A percentile compares a stretch with the other conserved stretches of the same genome.
Conservation (phyloP, 495 filamentous ascomycete genomes). For the Cryomyces minteri region DNA sequence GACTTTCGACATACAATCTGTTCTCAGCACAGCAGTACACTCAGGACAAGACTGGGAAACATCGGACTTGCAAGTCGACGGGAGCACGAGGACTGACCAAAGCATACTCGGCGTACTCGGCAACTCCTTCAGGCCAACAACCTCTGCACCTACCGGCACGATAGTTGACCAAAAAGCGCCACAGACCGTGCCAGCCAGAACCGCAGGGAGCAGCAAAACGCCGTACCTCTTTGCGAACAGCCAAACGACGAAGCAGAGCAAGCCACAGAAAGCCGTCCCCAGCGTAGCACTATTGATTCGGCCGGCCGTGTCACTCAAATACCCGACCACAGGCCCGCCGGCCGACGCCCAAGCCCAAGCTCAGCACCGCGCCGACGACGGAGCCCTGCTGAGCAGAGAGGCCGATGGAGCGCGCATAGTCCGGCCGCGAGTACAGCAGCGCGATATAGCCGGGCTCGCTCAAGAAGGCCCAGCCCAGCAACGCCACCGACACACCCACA, state of each 20-base stretch:
- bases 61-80: conserved; percentile 31
- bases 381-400: conserved; percentile 47
- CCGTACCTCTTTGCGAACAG: conserved; percentile 44
- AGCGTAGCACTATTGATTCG: conserved; percentile 42
- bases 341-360: conserved; percentile 42
- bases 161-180: conserved; percentile 60
- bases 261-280: conserved; percentile 37
- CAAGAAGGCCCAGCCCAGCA: conserved; percentile 52
- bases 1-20: background rate
- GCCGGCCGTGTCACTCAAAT: conserved; percentile 45
- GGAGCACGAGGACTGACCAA: conserved; percentile 59
- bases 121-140: conserved; percentile 53
- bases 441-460: conserved; percentile 55
- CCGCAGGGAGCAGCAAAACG: conserved; percentile 48
- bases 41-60: background rate
- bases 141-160: conserved; percentile 57
- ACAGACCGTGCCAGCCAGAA: conserved; percentile 47
- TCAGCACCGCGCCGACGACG: conserved; percentile 52
- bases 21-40: no score
- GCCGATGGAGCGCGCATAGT: conserved; percentile 46
- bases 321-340: conserved; percentile 41
- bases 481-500: no score
- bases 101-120: conserved; percentile 56
- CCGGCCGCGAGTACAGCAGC: conserved; percentile 53
- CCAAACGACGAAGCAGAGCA: conserved; percentile 51